phyloP scores from a whole-genome alignment of 2,329 filamentous ascomycete genomes.

The Sporothrix brasiliensis region DNA sequence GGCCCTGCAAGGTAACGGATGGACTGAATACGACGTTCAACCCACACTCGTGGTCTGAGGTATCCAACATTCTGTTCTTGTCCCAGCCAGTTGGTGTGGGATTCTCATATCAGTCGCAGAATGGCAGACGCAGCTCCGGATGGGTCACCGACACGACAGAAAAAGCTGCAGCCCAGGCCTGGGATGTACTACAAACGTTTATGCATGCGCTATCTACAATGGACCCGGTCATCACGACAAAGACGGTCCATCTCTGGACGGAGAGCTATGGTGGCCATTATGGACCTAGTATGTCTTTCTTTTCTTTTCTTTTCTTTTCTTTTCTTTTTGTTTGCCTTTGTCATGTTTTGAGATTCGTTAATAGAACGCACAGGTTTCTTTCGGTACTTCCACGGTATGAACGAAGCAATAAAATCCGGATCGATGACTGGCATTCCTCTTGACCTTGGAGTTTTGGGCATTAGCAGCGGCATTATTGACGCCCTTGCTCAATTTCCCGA shows the following conservation, averaged over 20 bases:
- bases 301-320: not conserved
- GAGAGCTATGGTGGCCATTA: constrained; percentile 53
- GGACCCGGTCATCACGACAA: constrained; percentile 49
- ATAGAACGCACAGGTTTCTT: constrained; percentile 50
- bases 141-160: constrained; percentile 43
- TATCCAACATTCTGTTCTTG: constrained; percentile 64
- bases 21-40: constrained; percentile 57
- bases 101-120: constrained; percentile 40
- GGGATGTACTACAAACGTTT: constrained; percentile 41
- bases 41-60: constrained; percentile 56
- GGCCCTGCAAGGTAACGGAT: constrained; percentile 47
- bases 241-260: constrained; percentile 36
- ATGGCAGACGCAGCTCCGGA: not conserved
- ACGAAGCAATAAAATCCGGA: constrained; percentile 53
- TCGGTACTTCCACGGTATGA: constrained; percentile 59
- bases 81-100: constrained; percentile 55
- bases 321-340: not conserved
- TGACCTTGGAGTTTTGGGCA: constrained; percentile 55
- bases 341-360: not conserved
- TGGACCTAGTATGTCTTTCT: constrained; percentile 44
- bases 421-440: constrained; percentile 47
- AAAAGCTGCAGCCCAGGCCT: constrained; percentile 33
- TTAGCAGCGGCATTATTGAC: constrained; percentile 35
- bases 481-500: constrained; percentile 32
- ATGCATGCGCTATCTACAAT: constrained; percentile 50